These are phyloP conservation scores for Amphirosellinia nigrospora DNA, from an alignment of 495 filamentous ascomycete genomes.

Conservation along the genomic window DNA sequence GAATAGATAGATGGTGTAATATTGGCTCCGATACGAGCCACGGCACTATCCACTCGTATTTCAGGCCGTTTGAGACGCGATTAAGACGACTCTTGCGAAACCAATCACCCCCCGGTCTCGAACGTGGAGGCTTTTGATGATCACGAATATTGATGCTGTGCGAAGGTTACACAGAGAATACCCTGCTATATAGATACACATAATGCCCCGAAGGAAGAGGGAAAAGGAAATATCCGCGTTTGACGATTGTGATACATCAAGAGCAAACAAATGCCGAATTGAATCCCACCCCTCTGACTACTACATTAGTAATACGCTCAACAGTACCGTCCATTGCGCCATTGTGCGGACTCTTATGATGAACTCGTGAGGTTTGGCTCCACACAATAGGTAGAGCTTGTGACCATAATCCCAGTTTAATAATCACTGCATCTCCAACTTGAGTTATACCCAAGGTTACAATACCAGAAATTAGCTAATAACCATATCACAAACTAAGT, in stretches of 20 bases:
- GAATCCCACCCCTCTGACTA: not conserved
- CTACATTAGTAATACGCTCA: slow-evolving; percentile 10
- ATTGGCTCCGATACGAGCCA: not conserved
- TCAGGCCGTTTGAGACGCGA: slow-evolving; percentile 2
- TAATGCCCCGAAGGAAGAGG: not conserved
- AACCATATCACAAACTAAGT: not conserved
- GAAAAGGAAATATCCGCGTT: not conserved
- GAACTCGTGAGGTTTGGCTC: not conserved
- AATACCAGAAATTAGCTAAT: not conserved
- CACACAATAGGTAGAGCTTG: not conserved
- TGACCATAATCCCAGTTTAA: slow-evolving; percentile 14
- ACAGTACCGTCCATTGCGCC: not conserved
- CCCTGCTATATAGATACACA: not conserved
- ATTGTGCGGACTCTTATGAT: not conserved
- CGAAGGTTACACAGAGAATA: not conserved
- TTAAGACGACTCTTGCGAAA: not conserved
- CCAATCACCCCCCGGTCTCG: not conserved
- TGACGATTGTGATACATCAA: slow-evolving; percentile 18
- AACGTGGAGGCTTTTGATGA: not conserved
- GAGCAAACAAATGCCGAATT: slow-evolving; percentile 9
- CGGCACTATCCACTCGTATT: not conserved
- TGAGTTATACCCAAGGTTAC: not conserved
- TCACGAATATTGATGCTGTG: not conserved
- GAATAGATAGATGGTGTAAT: not conserved
- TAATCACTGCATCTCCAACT: slow-evolving; percentile 1